Evolutionary conservation across 1,284 basidiomycete species (phyloP), one percentile per base, ranked within the genome.

Genomic region (Peniophora sp.): DNA sequence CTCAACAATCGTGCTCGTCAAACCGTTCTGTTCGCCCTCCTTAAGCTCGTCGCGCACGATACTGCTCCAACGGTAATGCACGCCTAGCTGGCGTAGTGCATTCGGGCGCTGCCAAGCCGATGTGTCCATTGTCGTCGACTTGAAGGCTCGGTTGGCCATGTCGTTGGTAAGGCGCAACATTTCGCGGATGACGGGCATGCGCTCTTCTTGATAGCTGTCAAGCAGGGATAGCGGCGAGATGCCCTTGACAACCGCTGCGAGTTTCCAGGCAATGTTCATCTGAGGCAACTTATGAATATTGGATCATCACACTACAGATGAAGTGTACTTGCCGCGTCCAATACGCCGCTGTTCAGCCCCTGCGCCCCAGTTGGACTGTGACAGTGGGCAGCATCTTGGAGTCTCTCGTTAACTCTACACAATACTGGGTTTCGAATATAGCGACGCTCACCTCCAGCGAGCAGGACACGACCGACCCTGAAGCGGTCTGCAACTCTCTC

Each of bases 41-140:
- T 24, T 9, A 3, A 58, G 55, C 48, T 70, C 71, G 49, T 76
- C 72, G 17, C 72, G 39, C 20, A 75, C 65, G 46, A 75, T 67
- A 3, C 68, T 60, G 56, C 74, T 76, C 66, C 70, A 70, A 18
- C 74, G 66, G 52, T 72, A 76, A 58, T 76, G 76, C 35, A 76
- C 65, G 1, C 73, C 73, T 36, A 75, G 64, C 57, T 71, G 69
- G 18, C 59, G 55, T 23, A 75, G 62, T 1, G 59, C 58, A 10
- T 58, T 60, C 12, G 41, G 54, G 15, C 61, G 60, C 24, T 46
- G 22, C 44, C 23, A 46, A 9, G 27, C 27, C 27, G 22, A 32
- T 6, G 41, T 17, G n/a, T 8, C 15, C 15, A 5, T 17, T 15
- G 18, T 41, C 37, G n/a, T 41, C n/a, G n/a, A 5, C 37, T 6